Evolutionary conservation across 2,329 filamentous ascomycete genomes (phyloP), one percentile per base, ranked within the genome.

Genomic region (Pseudogymnoascus sp.): DNA sequence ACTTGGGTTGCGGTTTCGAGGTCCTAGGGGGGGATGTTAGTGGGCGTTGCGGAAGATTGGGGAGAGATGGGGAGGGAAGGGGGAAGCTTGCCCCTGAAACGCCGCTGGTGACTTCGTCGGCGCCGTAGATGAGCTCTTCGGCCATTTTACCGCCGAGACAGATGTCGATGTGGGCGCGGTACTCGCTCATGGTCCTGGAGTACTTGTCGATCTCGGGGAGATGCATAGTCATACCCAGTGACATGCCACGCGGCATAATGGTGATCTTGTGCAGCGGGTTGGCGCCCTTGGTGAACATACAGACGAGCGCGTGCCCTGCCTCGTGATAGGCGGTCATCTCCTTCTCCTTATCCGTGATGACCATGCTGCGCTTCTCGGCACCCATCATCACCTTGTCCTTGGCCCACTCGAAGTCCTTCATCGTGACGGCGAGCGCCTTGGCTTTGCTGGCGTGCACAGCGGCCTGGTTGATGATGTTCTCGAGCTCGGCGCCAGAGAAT

Each of bases 311-410:
- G 75, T 99, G 95, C 2, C 95, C 95, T 63, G 93, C 96, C 78
- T 99, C 95, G 72, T 96, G 92, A 72, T 96, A 96, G 1, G 92
- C 92, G n/a, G 93, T 96, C 81, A 92, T 88, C 70, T 95, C 84
- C 79, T 96, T 97, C 78, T 99, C 95, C 78, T 96, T 92, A 67
- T 93, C 86, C 47, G 89, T 90, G 63, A 99, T 93, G 63, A 97
- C 84, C 77, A 93, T 91, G 69, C 88, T 96, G 74, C 87, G 90
- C 73, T 88, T 86, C 78, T 99, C 95, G 2, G 93, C 90, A 38
- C 95, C 95, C 91, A 99, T 96, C 75, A 96, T 88, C 62, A 99
- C 90, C 78, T 95, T 95, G 79, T 99, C 95, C 77, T 96, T 97
- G 64, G 95, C 95, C 93, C 93, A 99, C 70, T 97, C 93, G 67